These are phyloP conservation scores for Boletus austroedulis DNA, from an alignment of 1,284 basidiomycete genomes.

Conservation along the genomic window DNA sequence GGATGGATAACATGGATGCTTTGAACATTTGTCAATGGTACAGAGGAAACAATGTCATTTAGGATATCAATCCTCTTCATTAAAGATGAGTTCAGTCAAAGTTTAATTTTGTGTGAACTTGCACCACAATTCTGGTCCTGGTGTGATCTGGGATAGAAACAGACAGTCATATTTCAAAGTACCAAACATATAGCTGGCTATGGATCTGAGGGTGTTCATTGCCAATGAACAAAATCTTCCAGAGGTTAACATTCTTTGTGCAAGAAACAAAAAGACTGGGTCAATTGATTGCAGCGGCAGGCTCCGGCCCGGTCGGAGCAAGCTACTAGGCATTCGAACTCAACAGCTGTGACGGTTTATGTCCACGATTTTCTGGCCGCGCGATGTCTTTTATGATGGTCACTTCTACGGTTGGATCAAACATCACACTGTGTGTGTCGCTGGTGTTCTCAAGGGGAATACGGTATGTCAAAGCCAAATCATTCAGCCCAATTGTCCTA, in stretches of 20 bases:
- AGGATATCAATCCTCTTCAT: background rate
- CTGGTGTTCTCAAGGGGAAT: constrained; percentile 43
- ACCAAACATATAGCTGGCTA: background rate
- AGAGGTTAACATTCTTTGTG: background rate
- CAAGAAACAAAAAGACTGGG: background rate
- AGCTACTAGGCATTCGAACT: background rate
- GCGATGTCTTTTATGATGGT: constrained; percentile 42
- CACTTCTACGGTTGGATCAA: constrained; percentile 55
- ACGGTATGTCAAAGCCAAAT: constrained; percentile 33
- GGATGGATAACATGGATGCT: background rate
- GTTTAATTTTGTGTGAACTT: background rate
- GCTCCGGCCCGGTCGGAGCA: constrained; percentile 13
- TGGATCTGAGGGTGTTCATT: too few relatives aligned
- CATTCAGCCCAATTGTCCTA: background rate
- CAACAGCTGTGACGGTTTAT: constrained; percentile 17
- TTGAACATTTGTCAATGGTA: background rate
- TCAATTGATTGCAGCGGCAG: background rate
- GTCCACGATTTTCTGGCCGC: constrained; percentile 57
- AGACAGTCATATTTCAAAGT: background rate
- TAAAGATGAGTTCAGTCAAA: background rate
- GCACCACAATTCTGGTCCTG: background rate
- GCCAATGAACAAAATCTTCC: too few relatives aligned
- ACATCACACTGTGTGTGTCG: constrained; percentile 44
- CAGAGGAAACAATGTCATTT: background rate
- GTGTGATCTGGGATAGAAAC: background rate